Base-by-base conservation (phyloP, 2,329 filamentous ascomycete genomes). In the Madurella mycetomatis region DNA sequence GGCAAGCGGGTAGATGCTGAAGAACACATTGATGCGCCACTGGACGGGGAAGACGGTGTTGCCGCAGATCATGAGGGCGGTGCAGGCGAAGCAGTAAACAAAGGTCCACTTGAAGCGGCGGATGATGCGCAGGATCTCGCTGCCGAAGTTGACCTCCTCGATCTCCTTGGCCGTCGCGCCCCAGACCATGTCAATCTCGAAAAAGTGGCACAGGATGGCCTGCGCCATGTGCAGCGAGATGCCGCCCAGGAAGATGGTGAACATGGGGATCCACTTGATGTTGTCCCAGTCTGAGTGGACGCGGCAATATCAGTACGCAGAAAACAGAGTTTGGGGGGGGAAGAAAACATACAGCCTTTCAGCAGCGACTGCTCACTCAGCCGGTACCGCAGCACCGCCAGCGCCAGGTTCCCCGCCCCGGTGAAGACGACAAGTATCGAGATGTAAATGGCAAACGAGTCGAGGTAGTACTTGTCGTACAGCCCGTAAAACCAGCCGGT, bases 401-500 rank as follows among this genome's bases (percentile, higher is more conserved):
- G 75, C 13, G 81, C 70, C 48, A 86, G 53, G 64, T 84, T 85
- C 15, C 82, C 83, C 4, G 85, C 69, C 4, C 75, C 76, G 48
- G 80, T 83, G 73, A 88, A 88, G 49, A 88, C 78, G 51, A 87
- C 72, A 49, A 87, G 69, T 59, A 88, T 79, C 12, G 78, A 76
- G 62, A 86, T 76, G 67, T 80, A 85, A 56, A 84, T 81, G 60
- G 79, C 80, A 74, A 82, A 88, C 1, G 80, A 84, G 60, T 85
- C 82, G 67, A 86, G 74, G 68, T 88, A 88, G 71, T 82, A 85
- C 58, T 84, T 79, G 64, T 86, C 83, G 42, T 86, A 73, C 49
- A 82, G 74, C 34, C 84, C 85, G 63, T 85, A 84, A 72, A 80
- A 87, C 82, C 84, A 88, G 39, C 87, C 87, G 49, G 88, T 63